Conservation (phyloP, 2,329 filamentous ascomycete genomes). For the Colletotrichum acutatum region DNA sequence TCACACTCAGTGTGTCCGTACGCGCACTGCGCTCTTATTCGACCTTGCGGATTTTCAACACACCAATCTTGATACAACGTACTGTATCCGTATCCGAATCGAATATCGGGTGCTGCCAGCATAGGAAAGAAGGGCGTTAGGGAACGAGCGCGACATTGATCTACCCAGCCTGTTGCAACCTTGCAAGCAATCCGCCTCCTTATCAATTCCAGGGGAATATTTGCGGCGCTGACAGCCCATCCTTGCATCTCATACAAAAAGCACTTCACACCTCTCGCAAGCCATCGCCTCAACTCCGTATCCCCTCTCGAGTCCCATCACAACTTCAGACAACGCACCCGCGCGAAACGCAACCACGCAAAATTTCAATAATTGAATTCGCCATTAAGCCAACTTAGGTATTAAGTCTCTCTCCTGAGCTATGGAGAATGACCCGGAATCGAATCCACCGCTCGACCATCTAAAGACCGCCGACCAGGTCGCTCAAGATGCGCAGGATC, state of each 20-base stretch:
- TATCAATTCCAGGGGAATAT: neutral
- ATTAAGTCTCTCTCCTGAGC: neutral
- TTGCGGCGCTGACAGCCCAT: neutral
- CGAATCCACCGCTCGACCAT: neutral
- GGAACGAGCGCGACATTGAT: neutral
- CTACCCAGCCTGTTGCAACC: neutral
- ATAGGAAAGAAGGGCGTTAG: neutral
- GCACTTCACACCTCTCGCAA: neutral
- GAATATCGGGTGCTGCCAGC: neutral
- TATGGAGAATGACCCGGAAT: constrained; percentile 18
- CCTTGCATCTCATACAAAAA: neutral
- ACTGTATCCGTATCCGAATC: neutral
- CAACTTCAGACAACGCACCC: neutral
- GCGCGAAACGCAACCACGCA: neutral
- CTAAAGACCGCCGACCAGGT: constrained; percentile 12
- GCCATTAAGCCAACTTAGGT: neutral
- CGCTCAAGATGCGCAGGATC: constrained; percentile 48
- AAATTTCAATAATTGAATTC: neutral
- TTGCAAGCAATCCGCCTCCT: neutral
- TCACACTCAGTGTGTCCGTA: neutral
- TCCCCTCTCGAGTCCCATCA: neutral
- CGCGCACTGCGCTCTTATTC: neutral
- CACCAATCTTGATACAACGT: neutral
- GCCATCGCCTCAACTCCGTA: neutral
- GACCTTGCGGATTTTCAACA: neutral